phyloP scores from a whole-genome alignment of 164 flowering plant genomes.

The Umbellularia californica region DNA sequence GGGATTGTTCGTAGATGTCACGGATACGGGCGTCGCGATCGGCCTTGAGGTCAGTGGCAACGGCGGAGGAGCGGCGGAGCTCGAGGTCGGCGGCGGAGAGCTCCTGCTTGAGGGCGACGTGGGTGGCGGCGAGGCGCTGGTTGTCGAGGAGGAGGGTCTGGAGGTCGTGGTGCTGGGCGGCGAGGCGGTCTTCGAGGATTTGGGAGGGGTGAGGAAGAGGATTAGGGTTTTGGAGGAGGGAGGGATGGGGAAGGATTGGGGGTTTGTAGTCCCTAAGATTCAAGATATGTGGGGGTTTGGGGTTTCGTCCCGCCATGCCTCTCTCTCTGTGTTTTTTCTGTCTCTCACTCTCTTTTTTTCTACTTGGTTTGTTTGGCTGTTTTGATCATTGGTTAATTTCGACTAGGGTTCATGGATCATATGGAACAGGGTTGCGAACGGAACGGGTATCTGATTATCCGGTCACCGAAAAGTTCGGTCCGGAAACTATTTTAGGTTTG shows the following conservation, averaged over 20 bases:
- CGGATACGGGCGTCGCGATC: conserved; percentile 60
- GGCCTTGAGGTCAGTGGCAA: conserved; percentile 47
- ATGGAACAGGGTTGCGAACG: too few relatives aligned
- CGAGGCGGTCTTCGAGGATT: conserved; percentile 35
- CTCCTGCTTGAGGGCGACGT: conserved; percentile 74
- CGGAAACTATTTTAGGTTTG: too few relatives aligned
- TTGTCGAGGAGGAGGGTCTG: conserved; percentile 65
- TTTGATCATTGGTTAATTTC: too few relatives aligned
- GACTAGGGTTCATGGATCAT: too few relatives aligned
- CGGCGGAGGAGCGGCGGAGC: conserved; percentile 44
- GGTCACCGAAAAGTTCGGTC: too few relatives aligned
- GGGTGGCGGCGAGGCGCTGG: conserved; percentile 61
- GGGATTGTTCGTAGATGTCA: conserved; percentile 51
- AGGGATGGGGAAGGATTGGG: neutral
- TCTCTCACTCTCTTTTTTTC: too few relatives aligned
- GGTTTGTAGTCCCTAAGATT: too few relatives aligned
- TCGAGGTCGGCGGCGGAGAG: conserved; percentile 50
- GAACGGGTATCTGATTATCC: too few relatives aligned
- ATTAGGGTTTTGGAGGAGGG: neutral
- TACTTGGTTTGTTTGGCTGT: too few relatives aligned
- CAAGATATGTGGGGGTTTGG: too few relatives aligned
- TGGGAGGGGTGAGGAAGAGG: neutral
- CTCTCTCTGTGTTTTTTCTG: too few relatives aligned
- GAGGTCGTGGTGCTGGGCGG: conserved; percentile 46
- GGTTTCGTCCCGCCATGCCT: too few relatives aligned